phyloP scores from a whole-genome alignment of 805 yeast genomes.

The Yarrowia hollandica region DNA sequence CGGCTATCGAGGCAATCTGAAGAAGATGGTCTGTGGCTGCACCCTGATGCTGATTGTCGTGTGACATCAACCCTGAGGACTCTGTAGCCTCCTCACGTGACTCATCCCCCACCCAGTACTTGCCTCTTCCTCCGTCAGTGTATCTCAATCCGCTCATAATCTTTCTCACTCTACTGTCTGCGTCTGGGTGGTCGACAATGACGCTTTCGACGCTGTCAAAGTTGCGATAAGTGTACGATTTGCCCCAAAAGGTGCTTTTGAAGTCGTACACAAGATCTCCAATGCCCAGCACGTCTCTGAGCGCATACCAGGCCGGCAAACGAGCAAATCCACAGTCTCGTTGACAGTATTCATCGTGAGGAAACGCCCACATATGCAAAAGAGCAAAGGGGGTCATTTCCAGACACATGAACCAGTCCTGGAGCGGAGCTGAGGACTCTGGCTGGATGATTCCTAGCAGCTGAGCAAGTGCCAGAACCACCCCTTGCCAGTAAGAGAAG shows the following conservation, averaged over 20 bases:
- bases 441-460: conserved; percentile 37
- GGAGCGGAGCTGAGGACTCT: conserved; percentile 48
- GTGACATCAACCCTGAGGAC: no score
- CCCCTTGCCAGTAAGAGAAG: conserved; percentile 98
- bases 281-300: conserved; percentile 72
- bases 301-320: conserved; percentile 58
- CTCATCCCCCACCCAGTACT: conserved; percentile 69
- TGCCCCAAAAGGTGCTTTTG: conserved; percentile 64
- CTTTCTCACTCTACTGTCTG: conserved; percentile 62
- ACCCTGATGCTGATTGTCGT: neutral
- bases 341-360: conserved; percentile 68
- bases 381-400: conserved; percentile 85
- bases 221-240: conserved; percentile 72
- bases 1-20: conserved; percentile 3
- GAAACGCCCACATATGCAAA: conserved; percentile 86
- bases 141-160: conserved; percentile 83
- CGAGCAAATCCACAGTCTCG: conserved; percentile 70
- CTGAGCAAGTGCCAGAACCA: conserved; percentile 48
- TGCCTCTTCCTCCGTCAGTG: conserved; percentile 71
- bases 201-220: conserved; percentile 79
- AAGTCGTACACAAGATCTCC: conserved; percentile 82
- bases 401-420: conserved; percentile 74
- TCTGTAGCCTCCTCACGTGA: neutral
- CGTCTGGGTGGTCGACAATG: conserved; percentile 63
- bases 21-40: neutral